phyloP scores from a whole-genome alignment of 2,329 filamentous ascomycete species.

The Neobulgaria alba region DNA sequence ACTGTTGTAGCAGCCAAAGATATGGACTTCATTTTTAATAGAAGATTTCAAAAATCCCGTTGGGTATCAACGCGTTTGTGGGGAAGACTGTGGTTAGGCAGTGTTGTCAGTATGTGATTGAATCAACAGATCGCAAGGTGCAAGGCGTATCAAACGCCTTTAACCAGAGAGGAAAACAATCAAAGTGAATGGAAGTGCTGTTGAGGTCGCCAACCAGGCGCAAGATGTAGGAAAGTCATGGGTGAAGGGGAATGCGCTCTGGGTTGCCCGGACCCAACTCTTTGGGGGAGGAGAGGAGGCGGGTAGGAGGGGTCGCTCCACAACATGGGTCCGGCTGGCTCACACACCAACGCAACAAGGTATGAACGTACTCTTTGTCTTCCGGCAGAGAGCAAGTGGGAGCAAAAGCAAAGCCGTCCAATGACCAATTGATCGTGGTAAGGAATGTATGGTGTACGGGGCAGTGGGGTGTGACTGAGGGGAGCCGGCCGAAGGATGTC shows the following conservation, averaged over 20 bases:
- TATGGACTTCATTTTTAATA: conserved; percentile 37
- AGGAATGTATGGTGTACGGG: neutral
- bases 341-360: neutral
- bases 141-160: neutral
- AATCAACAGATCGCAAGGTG: neutral
- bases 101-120: neutral
- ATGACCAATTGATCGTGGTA: neutral
- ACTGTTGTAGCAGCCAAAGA: conserved; percentile 31
- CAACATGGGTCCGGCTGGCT: too few relatives aligned
- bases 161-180: neutral
- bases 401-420: neutral
- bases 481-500: neutral
- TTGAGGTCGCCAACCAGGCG: neutral
- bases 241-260: too few relatives aligned
- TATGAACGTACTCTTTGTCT: neutral
- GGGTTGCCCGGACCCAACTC: too few relatives aligned
- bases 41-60: neutral
- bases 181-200: neutral
- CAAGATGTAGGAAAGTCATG: too few relatives aligned
- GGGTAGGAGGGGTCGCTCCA: neutral
- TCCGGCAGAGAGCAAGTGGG: neutral
- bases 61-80: neutral
- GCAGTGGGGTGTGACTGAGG: neutral
- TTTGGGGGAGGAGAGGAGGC: too few relatives aligned
- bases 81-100: neutral